A percentile compares a stretch with the other conserved stretches of the same genome.
Evolutionary conservation across 2,329 filamentous ascomycete genomes (phyloP).

Genomic region (Aspergillus uvarum): DNA sequence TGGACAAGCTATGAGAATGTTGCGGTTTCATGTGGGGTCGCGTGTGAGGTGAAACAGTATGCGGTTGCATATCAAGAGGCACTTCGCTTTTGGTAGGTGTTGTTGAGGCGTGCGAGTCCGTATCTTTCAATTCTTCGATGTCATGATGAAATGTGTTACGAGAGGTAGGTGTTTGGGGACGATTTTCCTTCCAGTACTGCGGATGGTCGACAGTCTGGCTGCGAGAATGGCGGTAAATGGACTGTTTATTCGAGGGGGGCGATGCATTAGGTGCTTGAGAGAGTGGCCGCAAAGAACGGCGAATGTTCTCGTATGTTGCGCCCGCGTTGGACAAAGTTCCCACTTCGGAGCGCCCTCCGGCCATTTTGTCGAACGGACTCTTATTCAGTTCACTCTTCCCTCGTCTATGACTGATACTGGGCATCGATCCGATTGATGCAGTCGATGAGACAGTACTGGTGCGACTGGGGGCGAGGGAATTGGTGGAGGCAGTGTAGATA

Average conservation of each 20-base stretch:
- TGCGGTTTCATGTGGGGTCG: conserved; percentile 28
- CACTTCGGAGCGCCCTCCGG: conserved; percentile 21
- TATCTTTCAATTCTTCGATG: conserved; percentile 27
- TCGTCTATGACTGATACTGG: conserved; percentile 62
- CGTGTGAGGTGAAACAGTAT: conserved; percentile 30
- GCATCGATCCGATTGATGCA: conserved; percentile 60
- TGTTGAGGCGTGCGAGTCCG: conserved; percentile 21
- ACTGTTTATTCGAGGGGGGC: conserved; percentile 37
- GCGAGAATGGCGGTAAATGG: conserved; percentile 47
- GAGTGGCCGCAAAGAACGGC: conserved; percentile 74
- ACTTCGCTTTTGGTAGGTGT: conserved; percentile 24
- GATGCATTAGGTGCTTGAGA: conserved; percentile 62
- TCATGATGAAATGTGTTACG: conserved; percentile 31
- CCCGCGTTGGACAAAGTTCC: conserved; percentile 49
- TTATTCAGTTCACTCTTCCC: conserved; percentile 71
- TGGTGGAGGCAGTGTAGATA: conserved; percentile 50
- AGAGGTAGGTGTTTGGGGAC: conserved; percentile 34
- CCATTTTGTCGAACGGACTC: conserved; percentile 45
- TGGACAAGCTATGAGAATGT: conserved; percentile 34
- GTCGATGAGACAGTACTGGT: conserved; percentile 72
- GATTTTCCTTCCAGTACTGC: conserved; percentile 35
- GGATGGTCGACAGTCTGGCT: conserved; percentile 65
- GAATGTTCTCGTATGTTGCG: conserved; percentile 68
- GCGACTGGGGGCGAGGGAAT: conserved; percentile 53
- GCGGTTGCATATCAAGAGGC: conserved; percentile 26